Evolutionary conservation across 2,329 filamentous ascomycete genomes (phyloP).

Genomic region (Keithomyces neogunnii): DNA sequence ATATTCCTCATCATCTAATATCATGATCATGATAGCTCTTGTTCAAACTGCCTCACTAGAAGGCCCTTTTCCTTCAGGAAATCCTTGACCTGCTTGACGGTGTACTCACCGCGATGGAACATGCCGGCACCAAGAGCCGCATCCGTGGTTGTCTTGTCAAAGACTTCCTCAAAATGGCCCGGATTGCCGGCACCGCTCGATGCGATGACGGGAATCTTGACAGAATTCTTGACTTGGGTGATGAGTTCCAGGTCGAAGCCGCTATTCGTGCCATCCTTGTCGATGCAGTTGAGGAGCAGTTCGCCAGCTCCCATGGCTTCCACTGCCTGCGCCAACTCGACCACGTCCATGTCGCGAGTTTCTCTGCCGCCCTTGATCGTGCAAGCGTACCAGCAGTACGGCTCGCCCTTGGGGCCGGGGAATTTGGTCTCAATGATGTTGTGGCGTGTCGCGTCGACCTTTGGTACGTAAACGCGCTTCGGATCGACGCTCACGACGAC

Average conservation of each 20-base stretch:
- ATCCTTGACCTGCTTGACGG: conserved; percentile 88
- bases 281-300: conserved; percentile 94
- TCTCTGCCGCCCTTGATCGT: conserved; percentile 94
- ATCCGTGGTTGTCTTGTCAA: conserved; percentile 76
- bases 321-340: conserved; percentile 78
- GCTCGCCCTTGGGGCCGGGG: conserved; percentile 68
- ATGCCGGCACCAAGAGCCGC: conserved; percentile 93
- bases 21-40: conserved; percentile 27
- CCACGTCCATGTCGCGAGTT: conserved; percentile 86
- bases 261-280: conserved; percentile 88
- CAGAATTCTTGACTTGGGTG: conserved; percentile 72
- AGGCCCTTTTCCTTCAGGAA: conserved; percentile 63
- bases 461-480: conserved; percentile 78
- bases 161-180: conserved; percentile 83
- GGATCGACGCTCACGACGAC: conserved; percentile 95
- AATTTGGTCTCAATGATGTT: conserved; percentile 60
- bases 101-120: conserved; percentile 95
- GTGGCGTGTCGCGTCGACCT: conserved; percentile 63
- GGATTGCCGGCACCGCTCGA: conserved; percentile 87
- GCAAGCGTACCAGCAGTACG: conserved; percentile 92
- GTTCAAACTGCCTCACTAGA: conserved; percentile 72
- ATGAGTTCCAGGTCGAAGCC: conserved; percentile 95
- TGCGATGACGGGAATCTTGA: conserved; percentile 90
- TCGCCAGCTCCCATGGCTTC: conserved; percentile 95
- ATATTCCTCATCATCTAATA: background rate